Evolutionary conservation across 176 grass and related monocot species (phyloP), one percentile per base, ranked within the genome.

Genomic region (Eragrostis nindensis): DNA sequence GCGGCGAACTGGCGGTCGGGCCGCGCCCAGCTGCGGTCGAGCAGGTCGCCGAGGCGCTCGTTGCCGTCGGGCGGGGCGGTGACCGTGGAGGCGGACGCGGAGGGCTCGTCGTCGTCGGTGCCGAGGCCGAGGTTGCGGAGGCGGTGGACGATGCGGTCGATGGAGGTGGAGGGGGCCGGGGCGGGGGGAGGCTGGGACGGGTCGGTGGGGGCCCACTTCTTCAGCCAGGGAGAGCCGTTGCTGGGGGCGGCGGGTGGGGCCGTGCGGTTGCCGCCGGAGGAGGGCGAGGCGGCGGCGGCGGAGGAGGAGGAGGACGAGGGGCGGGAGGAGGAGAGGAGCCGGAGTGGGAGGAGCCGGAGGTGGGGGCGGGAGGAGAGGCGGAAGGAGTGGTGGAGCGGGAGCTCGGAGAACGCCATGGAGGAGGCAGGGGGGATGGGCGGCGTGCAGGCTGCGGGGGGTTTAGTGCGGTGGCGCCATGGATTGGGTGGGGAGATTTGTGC

Each of bases 91-190:
- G 89, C 24, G 8, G 32, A 36, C 2, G 89, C 24, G 39, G 79
- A n/a, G 38, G 87, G 78, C 13, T 90, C 92, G 8, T 95, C 90
- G 63, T 94, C 92, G 30, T 94, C 95, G 19, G 79, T 68, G 42
- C 64, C 88, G 75, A 98, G 84, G 26, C 86, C 86, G 26, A 92
- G 87, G 83, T 94, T 98, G 45, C 92, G 95, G 74, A 98, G 88
- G 63, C 92, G 92, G 79, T 95, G 92, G 21, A 98, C 92, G 74
- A 98, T 98, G 74, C 92, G 86, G 69, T 98, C 92, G 66, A 98
- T 93, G 86, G 92, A 89, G 36, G 85, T 90, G 19, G 86, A 47
- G 0, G 81, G 75, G 26, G 79, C 16, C 26, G 73, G 79, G 50
- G 84, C 44, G 42, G 84, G 78, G 26, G 80, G 48, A 0, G 87